Percentiles rank a stretch among this genome's conserved stretches.
phyloP scores from a whole-genome alignment of 371 early-diverging fungal species.

The Mortierella sp. region DNA sequence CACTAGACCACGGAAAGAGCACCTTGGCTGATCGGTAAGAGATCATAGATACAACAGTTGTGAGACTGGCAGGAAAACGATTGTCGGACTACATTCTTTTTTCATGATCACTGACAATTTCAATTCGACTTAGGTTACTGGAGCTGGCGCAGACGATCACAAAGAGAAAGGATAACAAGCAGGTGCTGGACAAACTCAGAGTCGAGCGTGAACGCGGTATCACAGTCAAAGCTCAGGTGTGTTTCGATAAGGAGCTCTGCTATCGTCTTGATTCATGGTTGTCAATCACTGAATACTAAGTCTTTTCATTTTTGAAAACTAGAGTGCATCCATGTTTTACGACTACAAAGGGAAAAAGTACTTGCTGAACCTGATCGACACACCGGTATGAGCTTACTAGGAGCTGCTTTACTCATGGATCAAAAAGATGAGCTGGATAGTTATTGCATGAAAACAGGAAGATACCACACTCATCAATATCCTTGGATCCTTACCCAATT shows the following conservation, averaged over 20 bases:
- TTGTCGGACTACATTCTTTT: no score
- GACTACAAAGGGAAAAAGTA: constrained; percentile 80
- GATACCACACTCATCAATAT: background rate
- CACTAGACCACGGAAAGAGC: constrained; percentile 92
- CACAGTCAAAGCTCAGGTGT: constrained; percentile 97
- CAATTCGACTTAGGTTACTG: constrained; percentile 66
- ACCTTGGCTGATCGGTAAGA: constrained; percentile 91
- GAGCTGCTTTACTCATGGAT: background rate
- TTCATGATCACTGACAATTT: background rate
- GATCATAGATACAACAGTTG: background rate
- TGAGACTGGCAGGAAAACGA: background rate
- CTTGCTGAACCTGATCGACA: constrained; percentile 91
- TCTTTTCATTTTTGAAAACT: constrained; percentile 11
- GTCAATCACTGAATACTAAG: background rate
- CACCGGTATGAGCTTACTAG: constrained; percentile 72
- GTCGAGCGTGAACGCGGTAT: constrained; percentile 98
- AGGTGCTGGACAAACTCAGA: constrained; percentile 95
- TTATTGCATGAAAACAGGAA: background rate
- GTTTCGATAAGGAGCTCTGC: background rate
- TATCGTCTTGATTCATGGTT: background rate
- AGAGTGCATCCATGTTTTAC: constrained; percentile 93
- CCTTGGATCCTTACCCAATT: background rate
- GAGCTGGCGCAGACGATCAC: constrained; percentile 89
- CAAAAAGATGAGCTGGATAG: background rate
- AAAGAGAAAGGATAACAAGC: constrained; percentile 80